Evolutionary conservation across 148 eudicot species (phyloP), one percentile per base, ranked within the genome.

Genomic region (Amaranthus palmeri): DNA sequence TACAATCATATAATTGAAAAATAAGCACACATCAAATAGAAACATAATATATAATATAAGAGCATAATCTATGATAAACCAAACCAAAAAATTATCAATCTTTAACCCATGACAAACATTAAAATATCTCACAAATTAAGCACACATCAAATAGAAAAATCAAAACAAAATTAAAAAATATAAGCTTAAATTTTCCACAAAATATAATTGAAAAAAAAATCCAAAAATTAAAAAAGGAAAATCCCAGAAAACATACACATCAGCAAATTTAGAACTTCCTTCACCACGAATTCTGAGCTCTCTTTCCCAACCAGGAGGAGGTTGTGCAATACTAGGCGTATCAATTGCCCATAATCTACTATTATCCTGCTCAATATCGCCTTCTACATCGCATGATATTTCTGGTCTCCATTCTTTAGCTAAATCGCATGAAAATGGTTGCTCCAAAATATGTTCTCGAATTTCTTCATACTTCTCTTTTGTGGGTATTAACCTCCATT

Each of bases 331-430:
- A 71, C 75, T 88, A 69, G 97, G 97, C 71, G 86, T 91, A 77
- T 95, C 99, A 74, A 95, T 95, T 0, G 99, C 99, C 99, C 99
- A 91, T 41, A 91, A 79, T 72, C 96, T 81, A 78, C 90, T 86
- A 10, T 90, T 89, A 86, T 95, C 99, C 74, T 88, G 99, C 62
- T 65, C 57, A 65, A 95, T 78, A 81, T 95, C 99, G 69, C 86
- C 77, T 17, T 85, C 84, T 70, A 83, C 89, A 63, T 89, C 92
- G 75, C 99, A 95, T 5, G 86, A 80, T 61, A 88, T 71, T 3
- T 87, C 87, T 46, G 93, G 84, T 18, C 86, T 81, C 99, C 99
- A 95, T 76, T 86, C 96, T 44, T 79, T 86, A 63, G 93, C 96
- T 36, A 81, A 65, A 51, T 88, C 90, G 76, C 99, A 95, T 9